A percentile compares a stretch with the other conserved stretches of the same genome.
Conservation (phyloP, 306 rosid species). For the Potentilla sterilis region DNA sequence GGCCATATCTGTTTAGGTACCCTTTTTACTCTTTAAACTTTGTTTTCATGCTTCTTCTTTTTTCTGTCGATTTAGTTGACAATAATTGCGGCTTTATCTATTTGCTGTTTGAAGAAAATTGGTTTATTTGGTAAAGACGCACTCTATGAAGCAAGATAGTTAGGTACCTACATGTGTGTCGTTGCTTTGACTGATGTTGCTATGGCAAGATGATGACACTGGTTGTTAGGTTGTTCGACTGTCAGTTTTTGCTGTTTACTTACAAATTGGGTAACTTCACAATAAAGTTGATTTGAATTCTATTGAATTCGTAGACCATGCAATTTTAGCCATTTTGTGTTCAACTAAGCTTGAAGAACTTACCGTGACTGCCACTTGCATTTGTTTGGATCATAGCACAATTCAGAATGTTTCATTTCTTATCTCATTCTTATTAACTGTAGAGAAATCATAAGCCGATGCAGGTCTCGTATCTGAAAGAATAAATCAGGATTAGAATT, state of each 20-base stretch:
- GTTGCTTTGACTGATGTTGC: neutral
- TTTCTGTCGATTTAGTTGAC: neutral
- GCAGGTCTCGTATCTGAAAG: neutral
- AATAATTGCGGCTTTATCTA: neutral
- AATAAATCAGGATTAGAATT: neutral
- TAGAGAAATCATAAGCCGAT: neutral
- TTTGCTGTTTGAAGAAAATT: neutral
- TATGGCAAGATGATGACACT: neutral
- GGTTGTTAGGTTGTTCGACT: conserved; percentile 11
- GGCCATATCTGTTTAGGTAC: conserved; percentile 98
- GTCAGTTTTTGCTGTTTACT: conserved; percentile 4
- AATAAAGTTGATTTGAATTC: neutral
- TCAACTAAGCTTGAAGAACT: conserved; percentile 3
- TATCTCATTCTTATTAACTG: neutral
- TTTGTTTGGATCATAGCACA: neutral
- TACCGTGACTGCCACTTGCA: neutral
- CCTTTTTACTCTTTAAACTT: neutral
- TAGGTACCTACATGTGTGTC: neutral
- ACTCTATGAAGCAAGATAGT: neutral
- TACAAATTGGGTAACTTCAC: neutral
- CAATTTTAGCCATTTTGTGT: neutral
- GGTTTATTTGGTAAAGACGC: neutral
- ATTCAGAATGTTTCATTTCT: neutral
- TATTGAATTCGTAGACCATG: neutral
- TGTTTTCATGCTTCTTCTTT: neutral